phyloP scores from a whole-genome alignment of 2,329 filamentous ascomycete genomes.

The Colletotrichum graminicola region DNA sequence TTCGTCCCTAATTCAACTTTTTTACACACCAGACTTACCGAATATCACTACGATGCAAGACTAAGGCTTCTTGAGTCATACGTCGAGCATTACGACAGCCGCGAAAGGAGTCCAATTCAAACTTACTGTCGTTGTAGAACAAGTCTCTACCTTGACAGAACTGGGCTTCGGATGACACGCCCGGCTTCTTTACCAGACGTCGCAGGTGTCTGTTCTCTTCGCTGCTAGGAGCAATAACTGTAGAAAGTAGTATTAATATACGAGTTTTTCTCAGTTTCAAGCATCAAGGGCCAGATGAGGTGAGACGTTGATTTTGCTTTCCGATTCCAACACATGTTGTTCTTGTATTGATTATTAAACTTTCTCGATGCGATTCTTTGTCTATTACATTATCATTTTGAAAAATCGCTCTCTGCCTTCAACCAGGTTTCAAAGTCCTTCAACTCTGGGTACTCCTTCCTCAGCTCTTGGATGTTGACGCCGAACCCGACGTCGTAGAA shows the following conservation, averaged over 20 bases:
- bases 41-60: too few species aligned
- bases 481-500: conserved; percentile 53
- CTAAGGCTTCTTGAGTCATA: too few species aligned
- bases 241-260: background rate
- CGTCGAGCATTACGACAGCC: too few species aligned
- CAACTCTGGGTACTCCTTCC: conserved; percentile 47
- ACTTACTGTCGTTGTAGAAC: too few species aligned
- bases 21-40: too few species aligned
- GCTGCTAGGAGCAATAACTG: background rate
- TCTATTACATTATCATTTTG: conserved; percentile 34
- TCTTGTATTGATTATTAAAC: background rate
- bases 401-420: conserved; percentile 73
- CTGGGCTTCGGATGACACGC: rapidly evolving
- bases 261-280: background rate
- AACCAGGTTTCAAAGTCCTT: conserved; percentile 48
- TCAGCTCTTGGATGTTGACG: conserved; percentile 50
- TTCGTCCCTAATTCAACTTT: too few species aligned
- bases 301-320: too few species aligned
- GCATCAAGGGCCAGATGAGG: background rate
- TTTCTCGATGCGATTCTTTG: background rate
- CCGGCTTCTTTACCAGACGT: background rate
- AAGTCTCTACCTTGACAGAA: too few species aligned
- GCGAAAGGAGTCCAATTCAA: too few species aligned
- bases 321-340: background rate
- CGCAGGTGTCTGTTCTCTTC: background rate